phyloP scores from a whole-genome alignment of 2,329 filamentous ascomycete species.

The Aureobasidium sp. region DNA sequence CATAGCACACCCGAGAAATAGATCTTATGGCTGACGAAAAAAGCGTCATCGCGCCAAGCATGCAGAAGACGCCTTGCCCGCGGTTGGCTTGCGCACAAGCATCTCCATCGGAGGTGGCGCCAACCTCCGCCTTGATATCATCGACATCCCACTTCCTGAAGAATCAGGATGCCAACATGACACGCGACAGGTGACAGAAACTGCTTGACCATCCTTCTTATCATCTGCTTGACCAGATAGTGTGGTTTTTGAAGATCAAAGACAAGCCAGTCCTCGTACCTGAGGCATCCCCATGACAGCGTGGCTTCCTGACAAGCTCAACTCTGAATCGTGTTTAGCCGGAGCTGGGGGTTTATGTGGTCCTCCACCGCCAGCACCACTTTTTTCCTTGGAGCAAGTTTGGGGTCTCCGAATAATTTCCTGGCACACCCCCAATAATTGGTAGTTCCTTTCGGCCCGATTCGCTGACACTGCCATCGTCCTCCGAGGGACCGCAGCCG shows the following conservation, averaged over 20 bases:
- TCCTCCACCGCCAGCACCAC: not conserved
- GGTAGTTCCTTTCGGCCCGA: conserved; percentile 1
- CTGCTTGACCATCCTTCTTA: not conserved
- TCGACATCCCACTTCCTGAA: not conserved
- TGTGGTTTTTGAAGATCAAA: no score
- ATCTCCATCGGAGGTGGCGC: not conserved
- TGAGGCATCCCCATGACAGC: not conserved
- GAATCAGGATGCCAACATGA: no score
- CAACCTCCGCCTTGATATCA: not conserved
- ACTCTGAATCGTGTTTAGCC: not conserved
- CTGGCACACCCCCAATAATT: not conserved
- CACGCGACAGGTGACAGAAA: not conserved
- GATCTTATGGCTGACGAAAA: not conserved
- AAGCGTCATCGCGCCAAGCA: not conserved
- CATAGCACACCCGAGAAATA: not conserved
- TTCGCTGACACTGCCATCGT: not conserved
- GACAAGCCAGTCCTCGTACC: not conserved
- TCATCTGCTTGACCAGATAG: not conserved
- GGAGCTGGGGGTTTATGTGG: not conserved
- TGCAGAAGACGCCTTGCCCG: not conserved
- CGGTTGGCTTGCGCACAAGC: conserved; percentile 3
- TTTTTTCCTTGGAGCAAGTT: not conserved
- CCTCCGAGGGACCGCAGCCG: not conserved
- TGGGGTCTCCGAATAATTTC: conserved; percentile 8
- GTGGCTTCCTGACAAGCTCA: not conserved